Percentiles rank a stretch among this genome's conserved stretches.
phyloP scores from a whole-genome alignment of 2,329 filamentous ascomycete genomes.

The Colletotrichum euphorbiae region DNA sequence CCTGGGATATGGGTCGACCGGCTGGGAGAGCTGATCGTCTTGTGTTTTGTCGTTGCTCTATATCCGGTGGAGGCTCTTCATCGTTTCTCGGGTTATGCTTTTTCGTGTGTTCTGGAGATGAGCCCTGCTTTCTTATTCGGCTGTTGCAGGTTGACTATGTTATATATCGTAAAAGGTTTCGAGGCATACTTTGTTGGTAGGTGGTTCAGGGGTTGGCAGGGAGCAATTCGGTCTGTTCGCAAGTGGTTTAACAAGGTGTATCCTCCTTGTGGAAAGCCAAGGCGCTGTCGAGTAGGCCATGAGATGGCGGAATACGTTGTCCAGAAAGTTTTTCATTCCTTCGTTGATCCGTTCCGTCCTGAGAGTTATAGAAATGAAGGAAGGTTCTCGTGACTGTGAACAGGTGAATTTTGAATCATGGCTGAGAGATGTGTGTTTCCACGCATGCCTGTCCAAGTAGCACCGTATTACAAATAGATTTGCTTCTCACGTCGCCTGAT shows the following conservation, averaged over 20 bases:
- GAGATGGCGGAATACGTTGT: slow-evolving; percentile 18
- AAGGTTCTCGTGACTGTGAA: too few species aligned
- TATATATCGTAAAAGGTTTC: too few species aligned
- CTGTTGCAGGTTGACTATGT: neutral
- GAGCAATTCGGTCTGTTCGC: accelerated
- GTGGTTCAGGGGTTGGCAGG: neutral
- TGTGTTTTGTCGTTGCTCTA: neutral
- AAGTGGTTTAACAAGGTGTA: neutral
- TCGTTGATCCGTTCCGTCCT: too few species aligned
- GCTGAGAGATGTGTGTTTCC: too few species aligned
- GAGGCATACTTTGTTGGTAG: neutral
- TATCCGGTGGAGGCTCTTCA: too few species aligned
- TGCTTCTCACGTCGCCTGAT: too few species aligned
- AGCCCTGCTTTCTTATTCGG: neutral
- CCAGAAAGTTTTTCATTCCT: too few species aligned
- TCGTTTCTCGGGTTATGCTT: too few species aligned
- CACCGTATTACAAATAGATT: too few species aligned
- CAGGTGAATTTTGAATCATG: too few species aligned
- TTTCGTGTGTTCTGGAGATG: neutral
- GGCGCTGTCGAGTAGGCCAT: neutral
- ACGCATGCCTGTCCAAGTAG: too few species aligned
- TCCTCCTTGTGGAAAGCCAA: neutral
- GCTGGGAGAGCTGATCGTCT: neutral
- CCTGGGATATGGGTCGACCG: neutral
- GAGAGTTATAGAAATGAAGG: too few species aligned